Percentiles rank a stretch among this genome's conserved stretches.
Evolutionary conservation across 306 rosid genomes (phyloP).

Genomic region (Prunus campanulata): DNA sequence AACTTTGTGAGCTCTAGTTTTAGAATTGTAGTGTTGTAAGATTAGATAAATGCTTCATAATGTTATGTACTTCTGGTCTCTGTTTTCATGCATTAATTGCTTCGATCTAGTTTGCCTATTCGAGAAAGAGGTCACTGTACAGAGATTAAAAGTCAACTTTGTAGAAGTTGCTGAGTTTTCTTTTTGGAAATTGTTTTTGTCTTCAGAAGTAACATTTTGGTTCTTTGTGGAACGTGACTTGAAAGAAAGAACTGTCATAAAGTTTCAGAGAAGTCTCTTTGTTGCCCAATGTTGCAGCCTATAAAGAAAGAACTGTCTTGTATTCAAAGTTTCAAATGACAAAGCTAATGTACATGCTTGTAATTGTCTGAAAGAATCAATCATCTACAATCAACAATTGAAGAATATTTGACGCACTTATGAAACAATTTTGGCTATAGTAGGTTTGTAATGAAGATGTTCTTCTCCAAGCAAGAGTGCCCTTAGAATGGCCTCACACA

Average conservation of each 20-base stretch:
- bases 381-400: constrained; percentile 13
- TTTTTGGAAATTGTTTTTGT: too few species aligned
- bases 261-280: too few species aligned
- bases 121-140: too few species aligned
- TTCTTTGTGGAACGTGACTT: too few species aligned
- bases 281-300: neutral
- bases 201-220: too few species aligned
- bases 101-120: too few species aligned
- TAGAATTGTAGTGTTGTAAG: too few species aligned
- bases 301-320: constrained; percentile 7
- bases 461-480: constrained; percentile 91
- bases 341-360: constrained; percentile 39
- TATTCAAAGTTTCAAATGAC: constrained; percentile 29
- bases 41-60: too few species aligned
- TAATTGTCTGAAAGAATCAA: constrained; percentile 25
- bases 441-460: constrained; percentile 46
- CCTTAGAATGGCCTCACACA: constrained; percentile 75
- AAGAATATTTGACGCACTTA: constrained; percentile 15
- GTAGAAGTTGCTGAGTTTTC: neutral
- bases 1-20: too few species aligned
- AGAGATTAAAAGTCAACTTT: neutral
- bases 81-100: too few species aligned
- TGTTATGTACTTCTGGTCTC: too few species aligned
- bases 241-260: too few species aligned
- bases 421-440: constrained; percentile 24